phyloP scores from a whole-genome alignment of 139 green algal genomes.

The Picochlorum sp. region DNA sequence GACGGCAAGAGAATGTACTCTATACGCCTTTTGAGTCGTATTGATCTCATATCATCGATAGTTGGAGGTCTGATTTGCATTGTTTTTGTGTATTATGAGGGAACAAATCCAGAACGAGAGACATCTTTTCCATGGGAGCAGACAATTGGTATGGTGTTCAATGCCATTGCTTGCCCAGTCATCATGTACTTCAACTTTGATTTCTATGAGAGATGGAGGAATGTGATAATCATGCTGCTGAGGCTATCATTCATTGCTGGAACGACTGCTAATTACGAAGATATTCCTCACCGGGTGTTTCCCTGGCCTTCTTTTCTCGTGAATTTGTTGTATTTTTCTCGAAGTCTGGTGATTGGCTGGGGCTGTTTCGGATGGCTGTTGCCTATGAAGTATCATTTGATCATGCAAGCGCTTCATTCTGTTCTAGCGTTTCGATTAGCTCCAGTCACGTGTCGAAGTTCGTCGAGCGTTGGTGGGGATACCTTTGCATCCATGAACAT shows the following conservation, averaged over 20 bases:
- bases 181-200: background rate
- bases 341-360: slow-evolving; percentile 9
- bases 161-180: background rate
- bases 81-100: slow-evolving; percentile 1
- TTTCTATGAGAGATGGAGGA: slow-evolving; percentile 5
- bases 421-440: background rate
- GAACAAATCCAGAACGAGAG: background rate
- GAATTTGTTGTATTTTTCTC: slow-evolving; percentile 9
- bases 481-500: slow-evolving; percentile 1
- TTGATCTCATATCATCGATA: slow-evolving; percentile 7
- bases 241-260: slow-evolving; percentile 3
- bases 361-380: slow-evolving; percentile 10
- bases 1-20: background rate
- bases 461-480: background rate
- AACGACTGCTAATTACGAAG: slow-evolving; percentile 2
- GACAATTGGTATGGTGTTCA: slow-evolving; percentile 8
- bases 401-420: slow-evolving; percentile 8
- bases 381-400: background rate
- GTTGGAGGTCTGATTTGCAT: slow-evolving; percentile 5
- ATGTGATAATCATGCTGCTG: background rate
- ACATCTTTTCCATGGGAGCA: slow-evolving; percentile 5
- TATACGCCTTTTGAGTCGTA: background rate
- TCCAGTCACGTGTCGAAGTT: background rate
- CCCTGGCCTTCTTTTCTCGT: slow-evolving; percentile 1
- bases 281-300: background rate